Evolutionary conservation across 306 rosid genomes (phyloP), one percentile per base, ranked within the genome.

Genomic region (Medicago lupulina): DNA sequence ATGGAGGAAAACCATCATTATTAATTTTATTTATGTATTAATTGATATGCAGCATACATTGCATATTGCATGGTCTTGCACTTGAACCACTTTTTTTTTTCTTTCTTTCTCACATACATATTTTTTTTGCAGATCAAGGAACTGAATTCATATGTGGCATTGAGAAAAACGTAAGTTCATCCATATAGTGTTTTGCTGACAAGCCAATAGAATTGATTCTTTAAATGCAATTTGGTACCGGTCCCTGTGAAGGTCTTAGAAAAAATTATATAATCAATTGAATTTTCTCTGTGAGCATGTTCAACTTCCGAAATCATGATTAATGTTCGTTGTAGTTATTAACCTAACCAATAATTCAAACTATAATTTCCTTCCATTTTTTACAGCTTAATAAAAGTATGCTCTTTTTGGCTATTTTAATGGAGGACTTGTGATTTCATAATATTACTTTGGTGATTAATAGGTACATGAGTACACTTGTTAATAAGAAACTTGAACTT

Each of bases 131-230:
- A 95, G 99, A 92, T 95, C 88, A 95, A 95, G 85, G 99, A 95
- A 89, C 93, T 95, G 76, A 95, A 95, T 76, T 90, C 97, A 71
- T 92, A 88, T 71, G 96, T 95, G 68, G 96, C 94, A 68, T 85
- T 95, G 89, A 89, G 99, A 84, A 95, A 95, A 89, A 90, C 97
- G 98, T 92, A 85, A 92, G 93, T 81, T 79, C 69, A 66, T 75
- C 47, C 25, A 44, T 64, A 16, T 44, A 44, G 55, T 66, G 54
- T 66, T 41, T 38, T 67, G 40, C 19, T 18, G 57, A 23, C 28
- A 23, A 44, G 40, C 12, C 21, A 67, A 44, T 67, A 67, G 6
- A 67, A 44, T 44, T 44, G 57, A 21, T 67, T 21, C 38, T 38
- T 67, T 9, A 16, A n/a, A 15, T 3, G 9, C 23, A 19, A 67